Percentiles rank a stretch among this genome's conserved stretches.
These are phyloP conservation scores for Asterochloris sp. DNA, from an alignment of 139 green algal species.

Conservation along the genomic window DNA sequence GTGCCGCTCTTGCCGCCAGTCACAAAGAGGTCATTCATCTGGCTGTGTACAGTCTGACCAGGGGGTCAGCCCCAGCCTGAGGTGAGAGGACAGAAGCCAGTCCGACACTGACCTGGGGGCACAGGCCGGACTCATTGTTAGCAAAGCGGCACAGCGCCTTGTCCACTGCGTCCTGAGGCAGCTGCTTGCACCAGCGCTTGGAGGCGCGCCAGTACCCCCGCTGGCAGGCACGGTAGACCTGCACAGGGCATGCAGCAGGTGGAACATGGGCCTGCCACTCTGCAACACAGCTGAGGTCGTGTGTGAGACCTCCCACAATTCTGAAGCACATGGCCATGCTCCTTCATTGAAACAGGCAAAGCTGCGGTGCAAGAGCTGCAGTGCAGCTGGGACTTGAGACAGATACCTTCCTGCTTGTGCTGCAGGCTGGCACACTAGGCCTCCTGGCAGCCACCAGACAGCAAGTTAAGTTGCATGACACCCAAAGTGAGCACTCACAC, in stretches of 20 bases:
- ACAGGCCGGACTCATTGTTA: conserved; percentile 58
- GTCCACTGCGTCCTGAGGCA: conserved; percentile 51
- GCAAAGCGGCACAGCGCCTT: conserved; percentile 65
- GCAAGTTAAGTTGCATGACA: too few relatives aligned
- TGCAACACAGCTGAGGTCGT: background rate
- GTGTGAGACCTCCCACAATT: background rate
- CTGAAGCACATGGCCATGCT: background rate
- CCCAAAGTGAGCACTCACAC: too few relatives aligned
- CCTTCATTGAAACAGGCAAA: background rate
- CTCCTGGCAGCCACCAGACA: too few relatives aligned
- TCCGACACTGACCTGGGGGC: conserved; percentile 3
- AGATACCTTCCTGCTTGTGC: too few relatives aligned
- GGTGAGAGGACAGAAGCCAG: too few relatives aligned
- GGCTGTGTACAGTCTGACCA: too few relatives aligned
- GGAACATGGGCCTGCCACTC: too few relatives aligned
- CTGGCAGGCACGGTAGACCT: conserved; percentile 46
- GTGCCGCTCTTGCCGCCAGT: too few relatives aligned
- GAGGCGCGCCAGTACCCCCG: conserved; percentile 54
- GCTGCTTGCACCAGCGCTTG: conserved; percentile 73
- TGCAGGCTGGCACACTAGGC: too few relatives aligned
- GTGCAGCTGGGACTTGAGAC: too few relatives aligned
- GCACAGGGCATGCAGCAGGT: background rate
- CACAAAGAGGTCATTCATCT: too few relatives aligned
- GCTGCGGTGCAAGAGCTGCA: background rate
- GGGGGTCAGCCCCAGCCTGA: too few relatives aligned